phyloP scores from a whole-genome alignment of 73 alveolate genomes.

The Paramecium tetraurelia region DNA sequence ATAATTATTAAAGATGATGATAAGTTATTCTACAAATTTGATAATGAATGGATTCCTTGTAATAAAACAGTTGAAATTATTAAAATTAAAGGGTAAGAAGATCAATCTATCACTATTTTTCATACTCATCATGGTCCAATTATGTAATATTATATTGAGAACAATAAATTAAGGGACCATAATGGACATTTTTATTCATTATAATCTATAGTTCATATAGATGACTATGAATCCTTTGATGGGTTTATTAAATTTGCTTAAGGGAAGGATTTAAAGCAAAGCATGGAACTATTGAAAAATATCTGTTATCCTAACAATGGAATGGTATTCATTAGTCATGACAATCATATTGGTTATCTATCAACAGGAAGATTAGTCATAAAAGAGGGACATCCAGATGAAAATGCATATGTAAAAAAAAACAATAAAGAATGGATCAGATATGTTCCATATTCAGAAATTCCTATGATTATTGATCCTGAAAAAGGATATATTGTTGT shows the following conservation, averaged over 20 bases:
- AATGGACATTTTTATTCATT: conserved; percentile 41
- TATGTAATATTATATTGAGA: conserved; percentile 21
- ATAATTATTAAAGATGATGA: conserved; percentile 63
- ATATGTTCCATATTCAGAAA: background rate
- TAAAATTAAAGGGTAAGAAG: conserved; percentile 73
- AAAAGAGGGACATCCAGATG: conserved; percentile 51
- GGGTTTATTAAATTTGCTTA: conserved; percentile 27
- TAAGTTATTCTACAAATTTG: conserved; percentile 61
- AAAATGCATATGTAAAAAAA: background rate
- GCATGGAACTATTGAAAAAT: conserved; percentile 36
- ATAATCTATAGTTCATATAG: conserved; percentile 38
- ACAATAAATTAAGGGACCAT: background rate
- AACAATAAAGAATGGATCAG: conserved; percentile 24
- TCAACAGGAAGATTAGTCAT: conserved; percentile 50
- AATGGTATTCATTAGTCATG: conserved; percentile 48
- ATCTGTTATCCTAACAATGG: conserved; percentile 42
- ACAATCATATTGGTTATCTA: conserved; percentile 52
- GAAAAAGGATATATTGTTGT: conserved; percentile 46
- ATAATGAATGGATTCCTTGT: conserved; percentile 80
- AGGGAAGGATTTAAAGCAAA: background rate
- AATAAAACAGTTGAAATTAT: conserved; percentile 68
- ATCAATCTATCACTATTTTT: conserved; percentile 58
- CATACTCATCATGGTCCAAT: conserved; percentile 92
- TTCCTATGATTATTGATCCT: conserved; percentile 48
- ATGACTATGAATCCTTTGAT: conserved; percentile 48